phyloP scores from a whole-genome alignment of 768 basidiomycete genomes.

The Agrocybe chaxingu region DNA sequence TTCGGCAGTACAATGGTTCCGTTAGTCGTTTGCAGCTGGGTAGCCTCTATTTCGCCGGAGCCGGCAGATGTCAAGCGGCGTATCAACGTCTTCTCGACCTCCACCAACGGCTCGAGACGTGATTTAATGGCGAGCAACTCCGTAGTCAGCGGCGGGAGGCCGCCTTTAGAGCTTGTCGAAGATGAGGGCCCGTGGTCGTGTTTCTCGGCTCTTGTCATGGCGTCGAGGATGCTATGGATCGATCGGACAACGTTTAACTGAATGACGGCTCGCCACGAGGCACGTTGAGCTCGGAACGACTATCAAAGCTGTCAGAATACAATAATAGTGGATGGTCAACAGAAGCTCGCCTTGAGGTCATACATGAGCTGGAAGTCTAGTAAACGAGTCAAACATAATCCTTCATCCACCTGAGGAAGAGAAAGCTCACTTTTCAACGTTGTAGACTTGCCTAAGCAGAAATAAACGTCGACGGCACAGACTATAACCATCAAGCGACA shows the following conservation, averaged over 20 bases:
- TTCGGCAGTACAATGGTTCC: conserved; percentile 12
- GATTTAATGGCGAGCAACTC: conserved; percentile 52
- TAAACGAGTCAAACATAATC: not conserved
- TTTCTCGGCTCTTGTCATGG: conserved; percentile 36
- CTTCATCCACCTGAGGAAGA: not conserved
- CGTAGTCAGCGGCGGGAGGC: conserved; percentile 33
- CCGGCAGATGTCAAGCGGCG: conserved; percentile 51
- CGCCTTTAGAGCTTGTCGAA: conserved; percentile 17
- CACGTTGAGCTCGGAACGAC: conserved; percentile 58
- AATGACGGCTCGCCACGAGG: conserved; percentile 65
- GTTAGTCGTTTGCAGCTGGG: conserved; percentile 4
- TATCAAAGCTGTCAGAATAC: conserved; percentile 14
- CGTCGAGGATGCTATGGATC: conserved; percentile 59
- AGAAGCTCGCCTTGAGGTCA: conserved; percentile 45
- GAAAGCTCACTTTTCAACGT: conserved; percentile 67
- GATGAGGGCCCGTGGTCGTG: conserved; percentile 11
- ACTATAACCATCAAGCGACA: conserved; percentile 13
- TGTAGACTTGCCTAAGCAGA: conserved; percentile 66
- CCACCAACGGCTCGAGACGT: conserved; percentile 58
- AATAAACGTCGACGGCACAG: conserved; percentile 1
- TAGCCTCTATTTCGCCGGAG: conserved; percentile 29
- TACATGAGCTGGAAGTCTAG: conserved; percentile 65
- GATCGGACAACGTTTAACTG: conserved; percentile 72
- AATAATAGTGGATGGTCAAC: not conserved
- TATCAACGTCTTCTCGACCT: conserved; percentile 59